Percentiles rank a stretch among this genome's conserved stretches.
phyloP scores from a whole-genome alignment of 2,329 filamentous ascomycete genomes.

The Lasiodiplodia sp. region DNA sequence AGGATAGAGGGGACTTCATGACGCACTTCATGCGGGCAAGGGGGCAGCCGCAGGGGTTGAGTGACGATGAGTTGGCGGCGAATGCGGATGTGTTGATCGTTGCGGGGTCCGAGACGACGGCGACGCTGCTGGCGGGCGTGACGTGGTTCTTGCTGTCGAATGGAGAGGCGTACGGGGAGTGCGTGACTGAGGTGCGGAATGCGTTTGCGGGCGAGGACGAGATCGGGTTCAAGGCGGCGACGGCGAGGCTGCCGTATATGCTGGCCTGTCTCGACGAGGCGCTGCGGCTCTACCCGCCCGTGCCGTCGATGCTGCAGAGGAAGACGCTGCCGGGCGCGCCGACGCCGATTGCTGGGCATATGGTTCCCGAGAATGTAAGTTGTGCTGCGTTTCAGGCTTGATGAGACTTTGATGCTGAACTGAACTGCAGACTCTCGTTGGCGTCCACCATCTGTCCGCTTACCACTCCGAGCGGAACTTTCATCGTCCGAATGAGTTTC shows the following conservation, averaged over 20 bases:
- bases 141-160: conserved; percentile 42
- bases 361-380: neutral
- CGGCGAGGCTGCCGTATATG: neutral
- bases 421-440: conserved; percentile 40
- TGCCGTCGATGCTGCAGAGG: conserved; percentile 45
- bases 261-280: conserved; percentile 48
- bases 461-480: conserved; percentile 40
- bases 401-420: conserved; percentile 38
- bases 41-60: conserved; percentile 32
- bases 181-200: neutral
- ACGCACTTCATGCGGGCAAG: neutral
- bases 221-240: conserved; percentile 20
- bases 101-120: conserved; percentile 52
- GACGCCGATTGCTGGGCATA: neutral
- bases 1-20: neutral
- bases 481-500: conserved; percentile 32
- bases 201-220: neutral
- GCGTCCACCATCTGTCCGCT: conserved; percentile 34
- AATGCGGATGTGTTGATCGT: conserved; percentile 37
- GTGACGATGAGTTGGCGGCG: conserved; percentile 33
- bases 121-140: conserved; percentile 46
- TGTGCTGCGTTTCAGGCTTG: neutral
- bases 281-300: conserved; percentile 53
- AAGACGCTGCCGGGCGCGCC: conserved; percentile 41
- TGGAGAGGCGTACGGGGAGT: neutral